These are phyloP conservation scores for Amanita brunnescens DNA, from an alignment of 768 basidiomycete species.

Conservation along the genomic window DNA sequence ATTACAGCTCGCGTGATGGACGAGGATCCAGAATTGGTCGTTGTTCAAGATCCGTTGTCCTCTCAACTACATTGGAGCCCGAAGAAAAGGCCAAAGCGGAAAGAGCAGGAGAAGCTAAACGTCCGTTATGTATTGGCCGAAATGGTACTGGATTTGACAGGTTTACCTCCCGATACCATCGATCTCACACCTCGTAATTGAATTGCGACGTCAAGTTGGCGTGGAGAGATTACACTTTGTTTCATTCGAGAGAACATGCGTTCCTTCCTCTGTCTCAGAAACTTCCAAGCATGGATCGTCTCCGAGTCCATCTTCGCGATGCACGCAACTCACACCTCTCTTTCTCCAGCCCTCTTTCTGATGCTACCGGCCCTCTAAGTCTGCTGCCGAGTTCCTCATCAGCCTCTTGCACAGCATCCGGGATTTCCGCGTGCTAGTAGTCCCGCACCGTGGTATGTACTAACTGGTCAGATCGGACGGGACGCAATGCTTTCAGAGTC, in stretches of 20 bases:
- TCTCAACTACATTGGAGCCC: background rate
- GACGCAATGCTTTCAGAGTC: no score
- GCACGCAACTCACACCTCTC: background rate
- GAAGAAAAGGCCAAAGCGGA: background rate
- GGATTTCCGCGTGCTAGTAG: no score
- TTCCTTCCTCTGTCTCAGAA: background rate
- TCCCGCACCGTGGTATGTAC: no score
- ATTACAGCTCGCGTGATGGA: background rate
- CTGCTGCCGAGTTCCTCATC: conserved; percentile 1
- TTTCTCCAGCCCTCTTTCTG: background rate
- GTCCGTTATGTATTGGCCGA: background rate
- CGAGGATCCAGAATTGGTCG: background rate
- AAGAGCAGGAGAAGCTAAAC: background rate
- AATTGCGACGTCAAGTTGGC: background rate
- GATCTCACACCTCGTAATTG: background rate
- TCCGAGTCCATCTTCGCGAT: background rate
- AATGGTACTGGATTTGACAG: background rate
- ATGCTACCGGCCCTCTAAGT: background rate
- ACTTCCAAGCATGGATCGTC: background rate
- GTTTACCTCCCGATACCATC: background rate
- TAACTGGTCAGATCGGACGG: no score
- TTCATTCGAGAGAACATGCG: background rate
- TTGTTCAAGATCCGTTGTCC: background rate
- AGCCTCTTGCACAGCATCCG: background rate
- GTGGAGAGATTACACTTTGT: background rate